Evolutionary conservation across 306 rosid species (phyloP), one percentile per base, ranked within the genome.

Genomic region (Elaeagnus macrophylla): DNA sequence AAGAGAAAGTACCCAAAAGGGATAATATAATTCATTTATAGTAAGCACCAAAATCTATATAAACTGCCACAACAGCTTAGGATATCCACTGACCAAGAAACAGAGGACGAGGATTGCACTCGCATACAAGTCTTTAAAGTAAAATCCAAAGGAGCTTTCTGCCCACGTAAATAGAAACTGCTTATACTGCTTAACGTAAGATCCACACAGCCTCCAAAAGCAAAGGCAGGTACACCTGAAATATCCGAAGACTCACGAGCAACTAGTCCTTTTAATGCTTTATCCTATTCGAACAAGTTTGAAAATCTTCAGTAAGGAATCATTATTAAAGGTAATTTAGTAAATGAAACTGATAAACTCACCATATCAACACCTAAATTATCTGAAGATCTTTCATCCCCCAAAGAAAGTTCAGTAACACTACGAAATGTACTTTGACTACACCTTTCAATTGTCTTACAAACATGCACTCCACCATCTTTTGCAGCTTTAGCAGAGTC

Each of bases 61-160:
- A 43, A 50, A 37, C 48, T 17, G 18, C 20, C 19, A 12, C 32
- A 43, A 41, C 42, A 44, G 39, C 38, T 43, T 53, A 11, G 13
- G 38, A 35, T 42, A 17, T 18, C 54, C 58, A 75, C 94, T 75
- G 54, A 87, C 96, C 87, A 51, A 59, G 74, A 73, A 51, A 67
- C 56, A 6, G 93, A 65, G 69, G 78, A 75, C 50, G 94, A 77
- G 49, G 75, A 66, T 51, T 79, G 83, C 60, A 93, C 69, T 48
- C 89, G 81, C 79, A 84, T 72, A 48, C 79, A 71, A 63, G 88
- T 72, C 81, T 93, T 93, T 62, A 93, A 68, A 65, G 95, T 80
- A 66, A 93, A 86, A 87, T 93, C 99, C 77, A 87, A 61, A 54
- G 96, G 99, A 72, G 75, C 77, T 69, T 80, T 87, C 51, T 55